Percentiles rank a stretch among this genome's conserved stretches.
These are phyloP conservation scores for Vachellia pachyceras DNA, from an alignment of 306 rosid genomes.

Conservation along the genomic window DNA sequence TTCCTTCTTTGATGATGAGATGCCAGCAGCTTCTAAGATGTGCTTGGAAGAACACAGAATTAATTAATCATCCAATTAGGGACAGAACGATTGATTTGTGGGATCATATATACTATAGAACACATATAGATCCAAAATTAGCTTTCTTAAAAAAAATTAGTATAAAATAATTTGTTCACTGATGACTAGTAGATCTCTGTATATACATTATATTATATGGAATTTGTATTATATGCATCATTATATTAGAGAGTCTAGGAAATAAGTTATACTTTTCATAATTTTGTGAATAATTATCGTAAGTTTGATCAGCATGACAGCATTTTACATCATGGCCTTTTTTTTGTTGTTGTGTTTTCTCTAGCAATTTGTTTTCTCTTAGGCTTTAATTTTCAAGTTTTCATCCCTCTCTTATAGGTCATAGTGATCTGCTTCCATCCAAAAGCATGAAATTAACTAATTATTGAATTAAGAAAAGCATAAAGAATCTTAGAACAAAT, in stretches of 20 bases:
- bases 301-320: not conserved
- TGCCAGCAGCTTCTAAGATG: not conserved
- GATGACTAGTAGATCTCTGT: not conserved
- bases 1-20: not conserved
- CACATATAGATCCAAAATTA: no score
- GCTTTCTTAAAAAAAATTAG: no score
- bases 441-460: not conserved
- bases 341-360: no score
- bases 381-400: no score
- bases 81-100: no score
- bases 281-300: not conserved
- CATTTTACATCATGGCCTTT: no score
- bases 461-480: not conserved
- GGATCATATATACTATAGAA: no score
- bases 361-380: no score
- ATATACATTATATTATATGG: no score
- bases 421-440: not conserved
- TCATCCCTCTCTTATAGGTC: no score
- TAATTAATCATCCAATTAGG: not conserved
- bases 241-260: no score
- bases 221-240: not conserved
- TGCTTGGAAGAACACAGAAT: not conserved
- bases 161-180: not conserved
- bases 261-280: no score
- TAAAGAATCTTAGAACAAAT: constrained; percentile 2